Base-by-base conservation (phyloP, 495 filamentous ascomycete genomes). In the Xylaria nigripes region DNA sequence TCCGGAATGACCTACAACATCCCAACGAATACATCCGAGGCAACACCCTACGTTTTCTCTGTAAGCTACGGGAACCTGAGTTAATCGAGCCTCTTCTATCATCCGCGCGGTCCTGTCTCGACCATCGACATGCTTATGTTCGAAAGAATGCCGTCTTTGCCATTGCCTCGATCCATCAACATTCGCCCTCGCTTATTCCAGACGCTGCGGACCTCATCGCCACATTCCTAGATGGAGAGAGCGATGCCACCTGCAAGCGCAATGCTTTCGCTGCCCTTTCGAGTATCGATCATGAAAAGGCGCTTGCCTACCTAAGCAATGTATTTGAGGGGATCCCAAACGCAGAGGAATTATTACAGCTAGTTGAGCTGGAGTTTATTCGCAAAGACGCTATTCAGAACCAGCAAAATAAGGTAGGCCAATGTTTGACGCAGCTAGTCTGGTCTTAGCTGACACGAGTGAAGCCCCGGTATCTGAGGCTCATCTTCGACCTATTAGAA, bases 1-100 rank as follows among this genome's bases (percentile, higher is more conserved):
- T 99, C 63, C 84, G 91, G 64, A 95, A 96, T 67, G 94, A 99
- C 67, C 76, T 99, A 48, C 90, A 96, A 70, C 91, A 96, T 60
- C 83, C 94, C 45, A 99, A 99, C 75, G 94, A 99, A 76, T 99
- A 95, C 72, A 87, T 99, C 52, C 82, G 94, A 54, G 94, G 92
- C 56, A 96, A 95, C 65, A 99, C 94, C 9, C 78, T 99, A 36
- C 87, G 94, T 51, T 99, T 97, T 76, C 78, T 99, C 30, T 91
- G 84, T 81, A 99, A 99, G 75, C 83, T 99, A 50, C 84, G 89
- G 55, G 94, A 99, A 67, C 79, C 91, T 21, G 94, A 99, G 73
- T 83, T 99, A 51, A 86, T 99, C 55, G 94, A 99, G 68, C 94
- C 93, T 45, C 81, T 97, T 52, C 81, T 97, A 22, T 91, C 92